These are phyloP conservation scores for Skeletonema grethae DNA, from an alignment of 108 stramenopile species.

Conservation along the genomic window DNA sequence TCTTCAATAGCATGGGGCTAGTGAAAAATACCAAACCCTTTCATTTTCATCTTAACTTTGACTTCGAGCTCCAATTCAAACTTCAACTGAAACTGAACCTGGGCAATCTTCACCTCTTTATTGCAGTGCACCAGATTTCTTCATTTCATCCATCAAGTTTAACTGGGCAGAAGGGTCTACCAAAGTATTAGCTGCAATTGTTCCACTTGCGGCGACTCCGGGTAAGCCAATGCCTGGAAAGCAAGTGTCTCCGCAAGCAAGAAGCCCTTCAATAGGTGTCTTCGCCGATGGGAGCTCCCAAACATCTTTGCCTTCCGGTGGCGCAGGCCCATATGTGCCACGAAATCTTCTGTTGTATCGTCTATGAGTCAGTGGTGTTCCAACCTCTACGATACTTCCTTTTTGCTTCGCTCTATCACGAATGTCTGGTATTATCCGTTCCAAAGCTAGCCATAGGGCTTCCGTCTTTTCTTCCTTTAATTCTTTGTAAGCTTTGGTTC, in stretches of 20 bases:
- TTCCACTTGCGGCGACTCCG: conserved; percentile 79
- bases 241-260: conserved; percentile 72
- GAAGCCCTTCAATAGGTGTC: conserved; percentile 60
- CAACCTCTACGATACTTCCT: conserved; percentile 64
- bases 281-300: conserved; percentile 62
- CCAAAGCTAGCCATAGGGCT: conserved; percentile 86
- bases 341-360: conserved; percentile 77
- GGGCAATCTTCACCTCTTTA: conserved; percentile 4
- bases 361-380: conserved; percentile 88
- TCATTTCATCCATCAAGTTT: conserved; percentile 58
- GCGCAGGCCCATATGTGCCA: conserved; percentile 87
- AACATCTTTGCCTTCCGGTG: conserved; percentile 53
- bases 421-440: conserved; percentile 87
- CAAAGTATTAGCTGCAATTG: conserved; percentile 83
- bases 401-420: conserved; percentile 64
- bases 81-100: too few relatives aligned
- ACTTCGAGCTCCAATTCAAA: too few relatives aligned
- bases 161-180: conserved; percentile 52
- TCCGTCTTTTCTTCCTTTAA: conserved; percentile 81
- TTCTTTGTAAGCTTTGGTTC: conserved; percentile 54
- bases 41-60: too few relatives aligned
- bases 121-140: conserved; percentile 60
- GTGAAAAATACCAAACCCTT: too few relatives aligned
- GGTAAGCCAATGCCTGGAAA: conserved; percentile 82
- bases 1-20: too few relatives aligned